These are phyloP conservation scores for Fraxinus angustifolia DNA, from an alignment of 305 asterid species.

Conservation along the genomic window DNA sequence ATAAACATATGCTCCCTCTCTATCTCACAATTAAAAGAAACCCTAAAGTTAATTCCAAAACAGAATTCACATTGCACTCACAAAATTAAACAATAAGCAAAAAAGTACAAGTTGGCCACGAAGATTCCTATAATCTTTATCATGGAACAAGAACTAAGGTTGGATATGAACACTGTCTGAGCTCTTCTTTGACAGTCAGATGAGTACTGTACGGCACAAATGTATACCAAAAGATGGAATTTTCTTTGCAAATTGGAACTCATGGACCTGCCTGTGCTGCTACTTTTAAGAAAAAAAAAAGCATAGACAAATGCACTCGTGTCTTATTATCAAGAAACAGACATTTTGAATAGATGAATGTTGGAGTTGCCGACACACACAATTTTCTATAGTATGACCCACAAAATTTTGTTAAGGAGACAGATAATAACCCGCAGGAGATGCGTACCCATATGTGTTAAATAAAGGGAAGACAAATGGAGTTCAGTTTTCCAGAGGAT, in stretches of 20 bases:
- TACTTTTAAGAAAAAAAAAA: conserved; percentile 14
- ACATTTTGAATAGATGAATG: conserved; percentile 19
- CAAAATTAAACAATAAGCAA: neutral
- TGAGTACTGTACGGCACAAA: neutral
- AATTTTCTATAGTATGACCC: neutral
- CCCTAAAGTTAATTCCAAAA: neutral
- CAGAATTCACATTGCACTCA: neutral
- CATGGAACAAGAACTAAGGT: conserved; percentile 5
- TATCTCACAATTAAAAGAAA: neutral
- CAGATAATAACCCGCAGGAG: neutral
- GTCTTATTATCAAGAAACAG: conserved; percentile 19
- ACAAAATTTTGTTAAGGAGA: neutral
- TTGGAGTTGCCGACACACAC: conserved; percentile 21
- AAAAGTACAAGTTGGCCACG: neutral
- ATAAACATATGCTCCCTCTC: neutral
- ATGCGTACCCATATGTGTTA: neutral
- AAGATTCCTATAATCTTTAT: neutral
- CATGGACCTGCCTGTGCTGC: neutral
- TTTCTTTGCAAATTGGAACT: neutral
- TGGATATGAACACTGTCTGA: neutral
- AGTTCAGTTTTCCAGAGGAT: neutral
- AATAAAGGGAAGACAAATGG: conserved; percentile 22
- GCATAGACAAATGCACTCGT: neutral
- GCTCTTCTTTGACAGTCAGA: neutral
- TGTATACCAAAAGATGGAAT: neutral